phyloP scores from a whole-genome alignment of 2,329 filamentous ascomycete species.

The Myotisia sp. region DNA sequence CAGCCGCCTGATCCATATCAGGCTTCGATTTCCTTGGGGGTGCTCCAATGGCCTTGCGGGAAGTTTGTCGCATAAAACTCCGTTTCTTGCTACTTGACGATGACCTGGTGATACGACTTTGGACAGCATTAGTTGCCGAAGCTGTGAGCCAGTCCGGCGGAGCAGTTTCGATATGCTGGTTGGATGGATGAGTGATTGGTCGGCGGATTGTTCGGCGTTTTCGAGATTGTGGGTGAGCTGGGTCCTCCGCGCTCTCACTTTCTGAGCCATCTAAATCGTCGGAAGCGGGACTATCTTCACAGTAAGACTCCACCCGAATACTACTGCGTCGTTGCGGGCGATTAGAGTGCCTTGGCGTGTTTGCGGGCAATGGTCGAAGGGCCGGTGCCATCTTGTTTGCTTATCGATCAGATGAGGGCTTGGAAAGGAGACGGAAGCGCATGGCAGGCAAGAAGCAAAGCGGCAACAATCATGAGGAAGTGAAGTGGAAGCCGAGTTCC shows the following conservation, averaged over 20 bases:
- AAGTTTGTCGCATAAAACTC: conserved; percentile 9
- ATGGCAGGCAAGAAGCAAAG: too few species aligned
- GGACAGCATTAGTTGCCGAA: too few species aligned
- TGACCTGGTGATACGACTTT: conserved; percentile 7
- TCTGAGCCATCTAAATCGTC: conserved; percentile 11
- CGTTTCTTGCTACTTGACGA: conserved; percentile 7
- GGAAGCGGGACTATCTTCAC: conserved; percentile 25
- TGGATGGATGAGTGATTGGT: not conserved
- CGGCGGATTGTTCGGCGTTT: conserved; percentile 4
- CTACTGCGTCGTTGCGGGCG: conserved; percentile 25
- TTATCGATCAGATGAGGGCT: not conserved
- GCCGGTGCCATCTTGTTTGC: conserved; percentile 22
- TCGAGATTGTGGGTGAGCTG: not conserved
- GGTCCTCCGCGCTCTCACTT: not conserved
- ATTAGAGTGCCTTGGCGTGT: conserved; percentile 12
- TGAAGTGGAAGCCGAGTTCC: too few species aligned
- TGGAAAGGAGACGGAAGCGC: not conserved
- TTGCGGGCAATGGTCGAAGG: conserved; percentile 12
- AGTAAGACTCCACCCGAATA: conserved; percentile 24
- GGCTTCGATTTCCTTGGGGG: conserved; percentile 9
- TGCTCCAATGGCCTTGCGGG: conserved; percentile 4
- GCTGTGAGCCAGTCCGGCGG: not conserved
- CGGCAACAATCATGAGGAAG: too few species aligned
- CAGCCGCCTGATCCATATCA: conserved; percentile 1
- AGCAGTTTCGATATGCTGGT: not conserved